phyloP scores from a whole-genome alignment of 441 rosid species.

The Rhodomyrtus psidioides region DNA sequence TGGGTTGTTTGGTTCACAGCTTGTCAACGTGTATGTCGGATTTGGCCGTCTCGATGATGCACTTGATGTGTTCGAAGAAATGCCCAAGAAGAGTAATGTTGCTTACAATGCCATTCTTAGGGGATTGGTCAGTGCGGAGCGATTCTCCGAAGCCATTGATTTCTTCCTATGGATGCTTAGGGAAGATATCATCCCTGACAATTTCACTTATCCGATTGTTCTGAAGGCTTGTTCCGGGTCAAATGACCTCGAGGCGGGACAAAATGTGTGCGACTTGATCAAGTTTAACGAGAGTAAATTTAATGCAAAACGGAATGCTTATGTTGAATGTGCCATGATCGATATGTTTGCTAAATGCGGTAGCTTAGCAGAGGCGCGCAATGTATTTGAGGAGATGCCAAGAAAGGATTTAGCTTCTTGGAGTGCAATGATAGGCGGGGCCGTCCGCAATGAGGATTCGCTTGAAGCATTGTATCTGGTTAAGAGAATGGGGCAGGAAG shows the following conservation, averaged over 20 bases:
- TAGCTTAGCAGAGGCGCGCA: slow-evolving; percentile 14
- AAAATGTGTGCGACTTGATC: slow-evolving; percentile 13
- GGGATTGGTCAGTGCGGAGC: slow-evolving; percentile 12
- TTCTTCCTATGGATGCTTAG: slow-evolving; percentile 21
- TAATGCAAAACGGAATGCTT: slow-evolving; percentile 9
- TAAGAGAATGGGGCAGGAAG: slow-evolving; percentile 20
- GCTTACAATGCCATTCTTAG: slow-evolving; percentile 29
- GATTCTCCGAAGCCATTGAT: slow-evolving; percentile 8
- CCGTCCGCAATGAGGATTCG: slow-evolving; percentile 11
- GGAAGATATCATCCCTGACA: slow-evolving; percentile 20
- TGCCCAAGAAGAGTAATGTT: slow-evolving; percentile 21
- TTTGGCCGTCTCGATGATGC: slow-evolving; percentile 19
- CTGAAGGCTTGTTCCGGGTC: slow-evolving; percentile 25
- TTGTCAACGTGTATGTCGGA: slow-evolving; percentile 17
- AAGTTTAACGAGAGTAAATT: background rate
- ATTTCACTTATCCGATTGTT: slow-evolving; percentile 25
- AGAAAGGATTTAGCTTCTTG: slow-evolving; percentile 27
- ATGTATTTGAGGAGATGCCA: slow-evolving; percentile 16
- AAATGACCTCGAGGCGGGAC: slow-evolving; percentile 18
- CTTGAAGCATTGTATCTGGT: slow-evolving; percentile 16
- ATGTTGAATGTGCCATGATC: slow-evolving; percentile 22
- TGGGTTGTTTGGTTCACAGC: slow-evolving; percentile 21
- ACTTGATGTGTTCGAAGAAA: slow-evolving; percentile 12
- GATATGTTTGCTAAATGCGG: slow-evolving; percentile 32
- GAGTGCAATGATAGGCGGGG: slow-evolving; percentile 25